Evolutionary conservation across 345 rosid genomes (phyloP), one percentile per base, ranked within the genome.

Genomic region (Tarenaya hassleriana): DNA sequence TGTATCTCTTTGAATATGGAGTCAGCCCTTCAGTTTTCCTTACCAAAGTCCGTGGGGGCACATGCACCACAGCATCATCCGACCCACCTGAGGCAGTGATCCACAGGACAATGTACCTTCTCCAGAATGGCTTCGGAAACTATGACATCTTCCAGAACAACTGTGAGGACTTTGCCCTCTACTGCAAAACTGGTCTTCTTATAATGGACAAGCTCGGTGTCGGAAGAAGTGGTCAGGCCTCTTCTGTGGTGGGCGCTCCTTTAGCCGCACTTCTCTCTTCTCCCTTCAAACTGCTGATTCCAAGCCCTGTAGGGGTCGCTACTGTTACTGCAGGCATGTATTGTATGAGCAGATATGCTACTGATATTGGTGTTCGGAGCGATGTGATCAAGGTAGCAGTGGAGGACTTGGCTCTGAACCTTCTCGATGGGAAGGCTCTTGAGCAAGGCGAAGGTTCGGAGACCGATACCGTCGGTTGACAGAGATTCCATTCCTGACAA

Each of bases 291-390:
- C 39, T 92, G 73, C 68, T 92, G 60, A 85, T 88, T 77, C 97
- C 97, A 19, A 92, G 77, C 47, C 97, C 97, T 7, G 84, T 85
- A 33, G 99, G 96, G 14, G 77, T 92, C 42, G 97, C 94, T 1
- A 83, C 97, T 0, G 87, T 86, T 5, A 88, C 97, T 4, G 97
- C 91, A 34, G 95, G 97, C 21, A 82, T 88, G 99, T 92, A 85
- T 67, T 88, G 90, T 47, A 79, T 92, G 91, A 92, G 91, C 58
- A 66, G 97, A 48, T 88, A 85, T 64, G 91, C 97, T 8, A 88
- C 97, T 17, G 97, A 92, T 41, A 77, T 92, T 17, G 95, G 95
- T 0, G 85, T 92, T 52, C 81, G 97, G 20, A 73, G 73, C 32
- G 97, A 92, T 42, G 99, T 88, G 61, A 71, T 75, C 60, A 88